phyloP scores from a whole-genome alignment of 768 basidiomycete genomes.

The Cystobasidium ongulense region DNA sequence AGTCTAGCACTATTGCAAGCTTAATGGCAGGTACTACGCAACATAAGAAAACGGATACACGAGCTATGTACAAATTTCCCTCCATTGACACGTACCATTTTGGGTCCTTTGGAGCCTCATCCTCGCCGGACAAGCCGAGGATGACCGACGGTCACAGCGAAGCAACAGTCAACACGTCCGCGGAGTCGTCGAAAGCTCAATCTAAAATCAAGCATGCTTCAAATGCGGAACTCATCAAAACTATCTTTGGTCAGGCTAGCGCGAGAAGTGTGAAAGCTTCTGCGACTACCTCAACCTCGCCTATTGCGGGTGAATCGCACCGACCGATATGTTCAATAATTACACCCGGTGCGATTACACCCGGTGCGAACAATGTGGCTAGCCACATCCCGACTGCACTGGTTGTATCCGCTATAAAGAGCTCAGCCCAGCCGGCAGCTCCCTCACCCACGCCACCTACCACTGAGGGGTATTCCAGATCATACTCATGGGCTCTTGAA shows the following conservation, averaged over 20 bases:
- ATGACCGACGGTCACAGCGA: too few species aligned
- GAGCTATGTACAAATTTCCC: constrained; percentile 18
- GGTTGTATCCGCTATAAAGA: background rate
- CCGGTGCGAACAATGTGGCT: background rate
- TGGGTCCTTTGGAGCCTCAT: background rate
- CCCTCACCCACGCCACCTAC: background rate
- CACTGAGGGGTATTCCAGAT: background rate
- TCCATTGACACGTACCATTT: background rate
- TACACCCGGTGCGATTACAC: background rate
- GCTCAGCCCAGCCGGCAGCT: background rate
- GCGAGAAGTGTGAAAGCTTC: background rate
- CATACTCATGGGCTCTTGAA: background rate
- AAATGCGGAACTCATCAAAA: background rate
- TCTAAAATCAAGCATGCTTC: too few species aligned
- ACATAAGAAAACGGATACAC: background rate
- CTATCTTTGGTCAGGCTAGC: background rate
- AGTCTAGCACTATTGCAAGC: background rate
- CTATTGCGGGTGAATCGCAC: background rate
- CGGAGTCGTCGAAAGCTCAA: too few species aligned
- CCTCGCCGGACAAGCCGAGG: constrained; percentile 12
- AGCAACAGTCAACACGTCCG: too few species aligned
- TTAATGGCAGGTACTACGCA: background rate
- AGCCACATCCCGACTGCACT: background rate
- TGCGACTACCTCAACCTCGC: background rate
- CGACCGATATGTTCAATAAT: background rate